These are phyloP conservation scores for Russula virescens DNA, from an alignment of 768 basidiomycete species.

Conservation along the genomic window DNA sequence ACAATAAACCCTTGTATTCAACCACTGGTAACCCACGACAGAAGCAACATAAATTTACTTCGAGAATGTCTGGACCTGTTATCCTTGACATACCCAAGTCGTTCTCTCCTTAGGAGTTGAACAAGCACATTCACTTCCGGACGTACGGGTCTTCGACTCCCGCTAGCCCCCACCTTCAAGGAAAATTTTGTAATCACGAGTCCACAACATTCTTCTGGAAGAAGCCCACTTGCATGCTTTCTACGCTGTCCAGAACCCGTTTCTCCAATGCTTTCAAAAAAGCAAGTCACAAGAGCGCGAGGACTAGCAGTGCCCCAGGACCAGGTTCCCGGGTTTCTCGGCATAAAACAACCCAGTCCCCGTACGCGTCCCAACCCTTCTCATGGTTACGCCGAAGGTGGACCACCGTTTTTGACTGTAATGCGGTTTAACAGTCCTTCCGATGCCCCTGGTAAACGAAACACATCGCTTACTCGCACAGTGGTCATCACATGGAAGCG, in stretches of 20 bases:
- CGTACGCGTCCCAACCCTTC: not conserved
- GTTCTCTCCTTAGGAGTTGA: no score
- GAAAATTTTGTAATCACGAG: no score
- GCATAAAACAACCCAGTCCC: not conserved
- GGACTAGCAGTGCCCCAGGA: no score
- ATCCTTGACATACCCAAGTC: not conserved
- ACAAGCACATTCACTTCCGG: not conserved
- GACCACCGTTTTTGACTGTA: not conserved
- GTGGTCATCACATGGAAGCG: constrained; percentile 6
- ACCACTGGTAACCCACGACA: no score
- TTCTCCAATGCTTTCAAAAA: not conserved
- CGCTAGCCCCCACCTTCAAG: no score
- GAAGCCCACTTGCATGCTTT: no score
- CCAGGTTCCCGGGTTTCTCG: not conserved
- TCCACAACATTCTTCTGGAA: no score
- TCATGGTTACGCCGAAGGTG: no score
- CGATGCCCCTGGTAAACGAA: not conserved
- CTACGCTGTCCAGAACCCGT: not conserved
- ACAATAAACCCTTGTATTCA: no score
- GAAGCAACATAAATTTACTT: not conserved
- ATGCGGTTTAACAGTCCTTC: not conserved
- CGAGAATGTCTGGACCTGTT: no score
- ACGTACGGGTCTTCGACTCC: not conserved
- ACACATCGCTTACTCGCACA: not conserved
- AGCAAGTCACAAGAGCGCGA: not conserved